Conservation (phyloP, 805 yeast species). For the Zygosaccharomyces rouxii region DNA sequence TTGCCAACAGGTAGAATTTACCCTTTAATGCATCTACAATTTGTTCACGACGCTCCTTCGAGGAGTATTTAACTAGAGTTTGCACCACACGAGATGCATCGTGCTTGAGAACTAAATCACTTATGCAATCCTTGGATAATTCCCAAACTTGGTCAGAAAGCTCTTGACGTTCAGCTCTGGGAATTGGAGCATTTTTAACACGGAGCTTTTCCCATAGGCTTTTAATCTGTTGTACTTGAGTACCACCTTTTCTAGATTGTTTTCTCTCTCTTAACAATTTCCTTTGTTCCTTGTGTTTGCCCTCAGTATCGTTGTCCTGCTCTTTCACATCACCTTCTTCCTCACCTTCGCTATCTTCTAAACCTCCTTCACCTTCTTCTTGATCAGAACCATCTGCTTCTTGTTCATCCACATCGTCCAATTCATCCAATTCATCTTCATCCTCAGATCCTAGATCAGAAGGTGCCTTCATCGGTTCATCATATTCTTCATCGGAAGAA, state of each 20-base stretch:
- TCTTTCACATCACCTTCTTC: constrained; percentile 32
- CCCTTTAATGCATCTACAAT: constrained; percentile 70
- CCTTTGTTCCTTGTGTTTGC: constrained; percentile 74
- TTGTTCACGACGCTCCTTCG: constrained; percentile 69
- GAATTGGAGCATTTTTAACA: constrained; percentile 75
- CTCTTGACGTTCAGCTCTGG: constrained; percentile 70
- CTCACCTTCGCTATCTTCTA: constrained; percentile 25
- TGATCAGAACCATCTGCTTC: constrained; percentile 17
- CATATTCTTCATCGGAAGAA: constrained; percentile 32
- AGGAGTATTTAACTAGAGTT: constrained; percentile 81
- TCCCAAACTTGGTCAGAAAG: constrained; percentile 83
- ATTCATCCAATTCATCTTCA: constrained; percentile 25
- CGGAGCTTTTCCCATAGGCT: constrained; percentile 87
- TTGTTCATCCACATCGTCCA: constrained; percentile 26
- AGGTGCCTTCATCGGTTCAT: constrained; percentile 13
- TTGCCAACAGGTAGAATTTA: constrained; percentile 73
- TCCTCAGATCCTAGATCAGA: constrained; percentile 10
- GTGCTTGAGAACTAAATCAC: constrained; percentile 87
- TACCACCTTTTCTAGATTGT: constrained; percentile 80
- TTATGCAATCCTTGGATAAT: constrained; percentile 66
- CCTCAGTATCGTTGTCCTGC: constrained; percentile 31
- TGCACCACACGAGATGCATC: constrained; percentile 96
- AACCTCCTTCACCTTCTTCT: constrained; percentile 34
- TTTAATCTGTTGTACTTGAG: constrained; percentile 78
- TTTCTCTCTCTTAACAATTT: constrained; percentile 76